These are phyloP conservation scores for Curvularia spicifera DNA, from an alignment of 2,329 filamentous ascomycete species.

Conservation along the genomic window DNA sequence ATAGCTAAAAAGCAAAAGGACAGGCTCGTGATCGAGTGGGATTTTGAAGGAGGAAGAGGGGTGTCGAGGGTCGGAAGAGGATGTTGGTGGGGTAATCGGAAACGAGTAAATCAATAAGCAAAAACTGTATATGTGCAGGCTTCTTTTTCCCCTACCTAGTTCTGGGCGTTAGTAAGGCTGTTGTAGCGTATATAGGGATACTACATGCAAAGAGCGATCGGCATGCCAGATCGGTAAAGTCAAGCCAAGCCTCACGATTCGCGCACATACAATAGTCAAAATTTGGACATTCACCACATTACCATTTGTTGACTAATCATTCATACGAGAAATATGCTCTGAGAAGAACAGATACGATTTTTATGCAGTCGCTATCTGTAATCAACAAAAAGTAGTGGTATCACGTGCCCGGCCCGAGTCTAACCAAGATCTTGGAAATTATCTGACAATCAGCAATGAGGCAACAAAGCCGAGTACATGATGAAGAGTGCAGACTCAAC, in stretches of 20 bases:
- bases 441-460: slow-evolving; percentile 7
- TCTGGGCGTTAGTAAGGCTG: background rate
- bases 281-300: background rate
- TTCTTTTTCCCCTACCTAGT: background rate
- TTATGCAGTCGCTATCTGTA: slow-evolving; percentile 1
- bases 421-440: slow-evolving; percentile 8
- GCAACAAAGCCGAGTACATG: background rate
- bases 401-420: slow-evolving; percentile 12
- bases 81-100: background rate
- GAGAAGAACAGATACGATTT: background rate
- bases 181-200: background rate
- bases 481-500: slow-evolving; percentile 7
- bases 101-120: background rate
- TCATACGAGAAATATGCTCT: background rate
- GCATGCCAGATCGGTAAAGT: background rate
- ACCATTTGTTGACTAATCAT: background rate
- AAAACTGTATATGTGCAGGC: background rate
- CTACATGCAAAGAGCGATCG: background rate
- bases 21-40: background rate
- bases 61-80: background rate
- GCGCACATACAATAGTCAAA: background rate
- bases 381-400: slow-evolving; percentile 7
- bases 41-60: background rate
- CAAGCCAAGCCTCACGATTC: background rate
- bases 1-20: background rate